phyloP scores from a whole-genome alignment of 192 early-diverging fungal genomes.

The Umbelopsis ramanniana region DNA sequence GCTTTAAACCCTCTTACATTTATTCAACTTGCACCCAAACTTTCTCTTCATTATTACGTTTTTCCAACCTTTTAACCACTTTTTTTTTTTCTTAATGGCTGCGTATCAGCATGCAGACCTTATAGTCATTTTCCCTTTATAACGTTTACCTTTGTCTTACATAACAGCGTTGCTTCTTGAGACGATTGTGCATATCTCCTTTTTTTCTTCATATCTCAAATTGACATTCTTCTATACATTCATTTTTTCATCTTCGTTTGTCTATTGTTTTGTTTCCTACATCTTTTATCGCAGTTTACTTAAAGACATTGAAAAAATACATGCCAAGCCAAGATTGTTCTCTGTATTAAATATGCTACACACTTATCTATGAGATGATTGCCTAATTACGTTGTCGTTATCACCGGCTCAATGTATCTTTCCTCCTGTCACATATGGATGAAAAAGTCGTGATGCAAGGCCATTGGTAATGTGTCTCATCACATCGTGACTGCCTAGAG shows the following conservation, averaged over 20 bases:
- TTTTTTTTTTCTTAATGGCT: not conserved
- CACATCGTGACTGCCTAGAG: not conserved
- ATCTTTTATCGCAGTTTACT: not conserved
- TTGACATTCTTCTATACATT: conserved; percentile 10
- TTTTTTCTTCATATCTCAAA: not conserved
- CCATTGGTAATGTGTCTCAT: not conserved
- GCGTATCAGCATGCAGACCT: too few relatives aligned
- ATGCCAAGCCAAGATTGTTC: not conserved
- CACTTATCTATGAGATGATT: too few relatives aligned
- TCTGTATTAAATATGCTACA: not conserved
- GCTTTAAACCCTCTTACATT: too few relatives aligned
- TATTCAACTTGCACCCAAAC: too few relatives aligned
- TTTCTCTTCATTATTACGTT: not conserved
- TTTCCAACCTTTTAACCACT: not conserved
- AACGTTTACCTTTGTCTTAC: not conserved
- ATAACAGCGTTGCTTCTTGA: not conserved
- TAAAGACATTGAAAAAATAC: too few relatives aligned
- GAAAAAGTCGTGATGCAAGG: not conserved
- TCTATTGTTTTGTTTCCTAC: not conserved
- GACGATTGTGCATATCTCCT: conserved; percentile 19
- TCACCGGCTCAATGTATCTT: too few relatives aligned
- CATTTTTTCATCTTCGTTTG: conserved; percentile 9
- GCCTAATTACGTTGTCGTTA: too few relatives aligned
- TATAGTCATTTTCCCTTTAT: not conserved
- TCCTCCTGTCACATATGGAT: too few relatives aligned